Percentiles rank a stretch among this genome's conserved stretches.
phyloP scores from a whole-genome alignment of 257 asterid genomes.

The Cynanchum wilfordii region DNA sequence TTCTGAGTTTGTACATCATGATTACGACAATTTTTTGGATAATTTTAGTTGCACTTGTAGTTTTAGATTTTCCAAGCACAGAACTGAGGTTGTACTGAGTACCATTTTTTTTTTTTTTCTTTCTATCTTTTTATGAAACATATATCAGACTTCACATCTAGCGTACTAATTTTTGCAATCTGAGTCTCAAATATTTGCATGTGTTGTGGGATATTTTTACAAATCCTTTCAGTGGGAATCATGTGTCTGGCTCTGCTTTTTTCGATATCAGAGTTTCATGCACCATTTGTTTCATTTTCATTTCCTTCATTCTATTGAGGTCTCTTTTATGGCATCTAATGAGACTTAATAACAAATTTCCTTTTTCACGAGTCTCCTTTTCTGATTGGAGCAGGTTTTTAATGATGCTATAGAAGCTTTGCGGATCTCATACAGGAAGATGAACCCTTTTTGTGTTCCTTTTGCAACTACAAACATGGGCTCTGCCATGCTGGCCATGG shows the following conservation, averaged over 20 bases:
- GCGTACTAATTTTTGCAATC: not conserved
- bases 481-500: slow-evolving; percentile 97
- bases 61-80: not conserved
- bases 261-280: not conserved
- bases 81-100: not conserved
- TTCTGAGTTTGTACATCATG: not conserved
- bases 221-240: not conserved
- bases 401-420: slow-evolving; percentile 90
- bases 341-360: not conserved
- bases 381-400: slow-evolving; percentile 61
- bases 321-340: not conserved
- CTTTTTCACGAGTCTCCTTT: not conserved
- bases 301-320: not conserved
- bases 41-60: not conserved
- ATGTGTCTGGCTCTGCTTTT: not conserved
- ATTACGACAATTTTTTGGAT: not conserved
- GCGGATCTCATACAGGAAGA: slow-evolving; percentile 71
- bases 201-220: not conserved
- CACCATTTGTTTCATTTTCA: not conserved
- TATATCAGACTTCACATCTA: not conserved
- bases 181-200: not conserved
- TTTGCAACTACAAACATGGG: slow-evolving; percentile 99
- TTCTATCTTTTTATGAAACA: not conserved
- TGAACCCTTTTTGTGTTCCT: slow-evolving; percentile 98
- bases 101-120: too few species aligned